Base-by-base conservation (phyloP, 2,329 filamentous ascomycete genomes). In the Calonectria pauciramosa region DNA sequence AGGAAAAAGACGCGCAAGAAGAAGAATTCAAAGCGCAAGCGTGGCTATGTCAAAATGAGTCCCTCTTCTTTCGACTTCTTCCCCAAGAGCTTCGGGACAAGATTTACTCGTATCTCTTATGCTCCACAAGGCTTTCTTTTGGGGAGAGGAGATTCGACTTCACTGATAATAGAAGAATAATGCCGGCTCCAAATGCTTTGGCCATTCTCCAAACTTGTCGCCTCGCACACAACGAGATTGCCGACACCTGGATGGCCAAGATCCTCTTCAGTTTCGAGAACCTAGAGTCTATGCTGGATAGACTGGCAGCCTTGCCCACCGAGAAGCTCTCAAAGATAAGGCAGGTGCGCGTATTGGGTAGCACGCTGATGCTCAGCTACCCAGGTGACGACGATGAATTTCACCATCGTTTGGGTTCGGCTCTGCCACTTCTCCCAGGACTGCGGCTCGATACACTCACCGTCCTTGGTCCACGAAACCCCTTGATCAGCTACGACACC, bases 381-480 rank as follows among this genome's bases (percentile, higher is more conserved):
- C 20, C n/a, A 1, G 14, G 6, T n/a, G 14, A 8, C 1, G 41
- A 65, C 5, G 36, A 59, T 18, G 32, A 56, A 20, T n/a, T 69
- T 4, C 23, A 26, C 41, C 71, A 72, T 59, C 32, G 44, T 28
- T 54, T 74, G 18, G 60, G 26, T 20, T 47, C 54, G 9, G 2
- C 26, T 2, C 69, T 77, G 16, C 70, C 32, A 11, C 69, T 75
- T 54, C 70, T 75, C 16, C 54, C 63, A 20, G 70, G 70, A 13
- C 68, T 75, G 20, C 69, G 59, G 3, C 72, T 76, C 16, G 75
- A 76, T 63, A 68, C 20, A 32, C 36, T 76, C 14, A 76, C 70
- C 4, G 72, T 72, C 4, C 44, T 73, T 20, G 52, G 67, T 8
- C 2, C 9, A 16, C 14, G 7, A 3, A 26, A 13, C 4, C 4